Evolutionary conservation across 306 rosid genomes (phyloP).

Genomic region (Oemleria cerasiformis): DNA sequence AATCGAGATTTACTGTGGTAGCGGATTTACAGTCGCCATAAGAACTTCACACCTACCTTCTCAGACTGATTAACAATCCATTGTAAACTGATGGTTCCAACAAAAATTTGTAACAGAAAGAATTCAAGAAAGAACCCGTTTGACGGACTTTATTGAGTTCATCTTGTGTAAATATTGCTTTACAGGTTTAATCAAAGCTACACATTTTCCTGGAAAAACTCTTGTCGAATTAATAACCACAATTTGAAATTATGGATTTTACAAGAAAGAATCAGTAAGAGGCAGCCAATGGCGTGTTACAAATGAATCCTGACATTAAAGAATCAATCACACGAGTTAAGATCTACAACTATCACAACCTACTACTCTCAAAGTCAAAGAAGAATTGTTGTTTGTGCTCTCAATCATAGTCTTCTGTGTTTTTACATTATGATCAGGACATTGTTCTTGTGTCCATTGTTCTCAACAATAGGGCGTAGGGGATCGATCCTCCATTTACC

Average conservation of each 20-base stretch:
- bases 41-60: conserved; percentile 25
- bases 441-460: conserved; percentile 63
- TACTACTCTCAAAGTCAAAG: conserved; percentile 14
- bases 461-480: conserved; percentile 57
- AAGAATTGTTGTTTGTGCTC: neutral
- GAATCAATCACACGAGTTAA: conserved; percentile 40
- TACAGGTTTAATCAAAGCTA: neutral
- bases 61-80: neutral
- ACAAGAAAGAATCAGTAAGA: neutral
- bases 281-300: conserved; percentile 6
- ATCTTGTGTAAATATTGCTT: neutral
- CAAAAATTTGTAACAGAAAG: neutral
- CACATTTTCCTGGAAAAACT: neutral
- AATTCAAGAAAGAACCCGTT: neutral
- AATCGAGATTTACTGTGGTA: conserved; percentile 65
- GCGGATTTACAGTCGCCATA: conserved; percentile 76
- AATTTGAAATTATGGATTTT: neutral
- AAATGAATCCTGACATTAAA: conserved; percentile 24
- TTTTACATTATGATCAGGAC: conserved; percentile 47
- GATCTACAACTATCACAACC: neutral
- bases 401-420: too few relatives aligned
- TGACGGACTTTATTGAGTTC: neutral
- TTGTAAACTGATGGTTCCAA: neutral
- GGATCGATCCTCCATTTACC: conserved; percentile 91
- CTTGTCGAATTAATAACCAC: neutral